phyloP scores from a whole-genome alignment of 345 rosid genomes.

The Gossypium australe region DNA sequence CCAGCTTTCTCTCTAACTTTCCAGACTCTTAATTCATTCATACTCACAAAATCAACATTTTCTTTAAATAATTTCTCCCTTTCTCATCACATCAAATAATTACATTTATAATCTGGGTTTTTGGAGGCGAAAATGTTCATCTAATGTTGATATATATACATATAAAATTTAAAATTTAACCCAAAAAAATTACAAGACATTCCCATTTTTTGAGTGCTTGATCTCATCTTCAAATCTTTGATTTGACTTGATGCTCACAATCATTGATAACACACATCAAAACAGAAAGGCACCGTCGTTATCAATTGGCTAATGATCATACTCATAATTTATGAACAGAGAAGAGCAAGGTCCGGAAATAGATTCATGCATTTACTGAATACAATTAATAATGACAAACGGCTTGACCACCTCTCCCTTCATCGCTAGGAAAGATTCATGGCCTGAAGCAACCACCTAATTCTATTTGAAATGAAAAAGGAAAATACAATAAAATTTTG shows the following conservation, averaged over 20 bases:
- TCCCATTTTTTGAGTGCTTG: not conserved
- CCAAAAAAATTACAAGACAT: not conserved
- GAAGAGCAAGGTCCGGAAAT: not conserved
- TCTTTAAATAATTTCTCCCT: not conserved
- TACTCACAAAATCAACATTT: not conserved
- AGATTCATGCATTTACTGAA: not conserved
- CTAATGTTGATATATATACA: too few species aligned
- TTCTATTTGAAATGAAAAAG: not conserved
- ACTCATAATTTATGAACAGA: not conserved
- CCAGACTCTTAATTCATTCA: not conserved
- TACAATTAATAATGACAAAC: not conserved
- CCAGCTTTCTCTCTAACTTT: not conserved
- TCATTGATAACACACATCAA: not conserved
- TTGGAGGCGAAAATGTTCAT: too few species aligned
- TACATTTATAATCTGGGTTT: too few species aligned
- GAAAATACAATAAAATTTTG: not conserved
- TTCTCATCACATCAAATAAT: too few species aligned
- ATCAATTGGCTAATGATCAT: constrained; percentile 5
- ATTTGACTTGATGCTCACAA: not conserved
- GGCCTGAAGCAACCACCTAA: too few species aligned
- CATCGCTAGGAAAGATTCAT: not conserved
- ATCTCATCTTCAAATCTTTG: constrained; percentile 2
- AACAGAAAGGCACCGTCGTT: not conserved
- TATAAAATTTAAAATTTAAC: too few species aligned
- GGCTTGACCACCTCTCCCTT: not conserved